phyloP scores from a whole-genome alignment of 176 grass and related monocot genomes.

The Eragrostis curvula region DNA sequence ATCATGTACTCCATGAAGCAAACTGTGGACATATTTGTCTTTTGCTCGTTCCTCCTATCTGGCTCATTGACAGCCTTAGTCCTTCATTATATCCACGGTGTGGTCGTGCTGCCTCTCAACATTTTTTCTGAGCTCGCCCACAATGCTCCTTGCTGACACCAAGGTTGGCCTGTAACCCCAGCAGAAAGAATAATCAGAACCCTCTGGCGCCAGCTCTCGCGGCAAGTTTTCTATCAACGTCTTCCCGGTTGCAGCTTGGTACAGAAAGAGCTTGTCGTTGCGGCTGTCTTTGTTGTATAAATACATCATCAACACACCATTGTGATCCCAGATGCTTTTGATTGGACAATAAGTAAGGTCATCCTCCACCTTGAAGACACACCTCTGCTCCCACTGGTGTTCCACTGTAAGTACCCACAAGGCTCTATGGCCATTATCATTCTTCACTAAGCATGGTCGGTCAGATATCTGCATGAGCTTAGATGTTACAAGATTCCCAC shows the following conservation, averaged over 20 bases:
- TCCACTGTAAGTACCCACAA: neutral
- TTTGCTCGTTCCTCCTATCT: neutral
- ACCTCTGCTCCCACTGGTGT: neutral
- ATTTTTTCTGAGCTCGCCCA: neutral
- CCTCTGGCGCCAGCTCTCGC: neutral
- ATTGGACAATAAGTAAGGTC: neutral
- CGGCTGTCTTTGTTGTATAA: neutral
- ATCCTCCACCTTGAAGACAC: neutral
- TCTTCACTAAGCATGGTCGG: neutral
- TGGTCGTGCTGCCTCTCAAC: no score
- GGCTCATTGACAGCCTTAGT: neutral
- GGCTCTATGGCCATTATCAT: no score
- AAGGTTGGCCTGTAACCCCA: neutral
- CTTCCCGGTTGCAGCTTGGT: no score
- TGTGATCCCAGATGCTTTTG: neutral
- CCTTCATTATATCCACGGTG: neutral
- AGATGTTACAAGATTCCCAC: neutral
- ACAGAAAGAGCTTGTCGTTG: no score
- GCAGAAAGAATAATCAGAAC: neutral
- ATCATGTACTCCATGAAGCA: neutral
- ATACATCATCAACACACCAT: neutral
- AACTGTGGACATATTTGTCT: neutral
- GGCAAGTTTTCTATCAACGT: neutral
- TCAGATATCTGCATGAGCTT: neutral
- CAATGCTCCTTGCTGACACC: neutral